Evolutionary conservation across 1,139 yeast species (phyloP).

Genomic region (Taphrina wiesneri): DNA sequence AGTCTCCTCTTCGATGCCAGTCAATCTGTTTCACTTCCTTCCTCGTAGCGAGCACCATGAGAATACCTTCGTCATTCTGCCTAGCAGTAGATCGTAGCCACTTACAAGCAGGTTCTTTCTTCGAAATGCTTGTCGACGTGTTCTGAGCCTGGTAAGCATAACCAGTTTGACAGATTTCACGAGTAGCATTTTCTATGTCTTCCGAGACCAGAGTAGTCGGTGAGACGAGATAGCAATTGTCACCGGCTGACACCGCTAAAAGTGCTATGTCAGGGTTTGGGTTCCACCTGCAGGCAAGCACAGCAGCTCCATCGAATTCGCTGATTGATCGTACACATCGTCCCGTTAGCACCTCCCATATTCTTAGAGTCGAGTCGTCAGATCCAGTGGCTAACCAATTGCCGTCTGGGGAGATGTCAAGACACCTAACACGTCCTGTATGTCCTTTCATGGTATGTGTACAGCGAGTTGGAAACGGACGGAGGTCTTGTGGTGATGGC

Average conservation of each 20-base stretch:
- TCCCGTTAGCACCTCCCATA: slow-evolving; percentile 96
- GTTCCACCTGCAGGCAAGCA: slow-evolving; percentile 87
- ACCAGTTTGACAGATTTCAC: slow-evolving; percentile 78
- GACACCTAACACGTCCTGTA: slow-evolving; percentile 72
- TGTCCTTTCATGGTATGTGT: slow-evolving; percentile 86
- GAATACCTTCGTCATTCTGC: slow-evolving; percentile 65
- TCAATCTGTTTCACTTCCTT: slow-evolving; percentile 77
- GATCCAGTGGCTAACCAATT: slow-evolving; percentile 97
- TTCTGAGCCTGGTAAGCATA: slow-evolving; percentile 80
- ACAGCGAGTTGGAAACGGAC: slow-evolving; percentile 96
- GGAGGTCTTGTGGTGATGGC: slow-evolving; percentile 93
- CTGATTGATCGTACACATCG: slow-evolving; percentile 60
- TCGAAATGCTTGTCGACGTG: slow-evolving; percentile 47
- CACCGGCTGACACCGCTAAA: slow-evolving; percentile 83
- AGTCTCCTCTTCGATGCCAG: slow-evolving; percentile 98
- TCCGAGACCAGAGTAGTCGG: slow-evolving; percentile 82
- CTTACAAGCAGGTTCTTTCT: slow-evolving; percentile 64
- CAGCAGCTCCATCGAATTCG: slow-evolving; percentile 53
- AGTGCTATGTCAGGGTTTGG: slow-evolving; percentile 65
- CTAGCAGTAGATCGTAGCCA: slow-evolving; percentile 81
- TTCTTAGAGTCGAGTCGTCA: slow-evolving; percentile 92
- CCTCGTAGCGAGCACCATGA: slow-evolving; percentile 67
- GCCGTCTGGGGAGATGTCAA: slow-evolving; percentile 86
- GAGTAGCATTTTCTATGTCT: slow-evolving; percentile 78
- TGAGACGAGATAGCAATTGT: slow-evolving; percentile 69